Base-by-base conservation (phyloP, 176 grass and related monocot genomes). In the Aegilops longissima region DNA sequence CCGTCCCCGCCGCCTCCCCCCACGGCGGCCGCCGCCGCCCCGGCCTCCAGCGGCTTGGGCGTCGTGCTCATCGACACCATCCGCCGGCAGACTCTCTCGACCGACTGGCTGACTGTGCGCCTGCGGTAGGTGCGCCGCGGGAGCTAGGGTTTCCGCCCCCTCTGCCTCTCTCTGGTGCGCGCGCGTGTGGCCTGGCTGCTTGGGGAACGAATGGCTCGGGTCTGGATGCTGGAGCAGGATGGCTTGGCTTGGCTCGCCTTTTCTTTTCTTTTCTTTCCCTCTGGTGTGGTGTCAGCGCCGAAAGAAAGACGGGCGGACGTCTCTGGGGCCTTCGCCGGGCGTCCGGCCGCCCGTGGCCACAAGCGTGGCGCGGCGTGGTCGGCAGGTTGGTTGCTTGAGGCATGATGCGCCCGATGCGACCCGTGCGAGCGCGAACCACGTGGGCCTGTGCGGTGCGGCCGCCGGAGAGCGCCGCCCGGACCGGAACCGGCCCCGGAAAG, bases 1-100 rank as follows among this genome's bases (percentile, higher is more conserved):
- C 61, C 67, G 12, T 4, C 85, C 8, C 33, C 89, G 0, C n/a
- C 81, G 9, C 73, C 79, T 1, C 13, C 89, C 4, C 45, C 47
- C 3, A 20, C 82, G 39, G 23, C 70, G n/a, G n/a, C 59, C 38
- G 38, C 59, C 49, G 83, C 27, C 56, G 73, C 34, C 18, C 49
- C 63, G 36, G 67, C 8, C 49, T 82, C 77, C 12, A 85, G 64
- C 77, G 86, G 90, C 31, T 58, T 88, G 62, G 86, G 86, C 71
- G 86, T 66, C 4, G 82, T 66, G 86, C 90, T 88, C 82, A 85
- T 91, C 54, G 82, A 91, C 80, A 91, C 90, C 90, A 91, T 91
- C 82, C 77, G 85, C 47, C 70, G 82, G 83, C 42, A 44, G 42
- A 45, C 44, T 12, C 44, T 44, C 44, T 0, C 44, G 44, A 4